phyloP scores from a whole-genome alignment of 768 basidiomycete species.

The Psilocybe cyanescens region DNA sequence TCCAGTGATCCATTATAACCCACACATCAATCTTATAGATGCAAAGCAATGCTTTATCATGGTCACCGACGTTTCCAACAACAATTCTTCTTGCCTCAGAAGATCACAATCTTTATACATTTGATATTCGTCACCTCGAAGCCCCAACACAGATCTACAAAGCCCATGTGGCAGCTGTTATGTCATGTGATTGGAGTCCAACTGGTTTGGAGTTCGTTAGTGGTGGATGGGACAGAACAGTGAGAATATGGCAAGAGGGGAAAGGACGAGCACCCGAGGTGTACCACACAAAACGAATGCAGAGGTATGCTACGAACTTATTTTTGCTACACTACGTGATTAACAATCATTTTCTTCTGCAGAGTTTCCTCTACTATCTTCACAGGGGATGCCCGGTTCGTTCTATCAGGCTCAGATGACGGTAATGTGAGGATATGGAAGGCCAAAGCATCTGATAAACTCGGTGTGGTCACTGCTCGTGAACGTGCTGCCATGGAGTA shows the following conservation, averaged over 20 bases:
- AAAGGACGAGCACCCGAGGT: constrained; percentile 83
- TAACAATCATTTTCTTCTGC: background rate
- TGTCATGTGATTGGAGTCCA: constrained; percentile 97
- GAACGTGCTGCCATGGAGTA: constrained; percentile 95
- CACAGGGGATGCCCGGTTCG: constrained; percentile 90
- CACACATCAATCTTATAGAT: constrained; percentile 50
- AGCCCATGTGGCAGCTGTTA: constrained; percentile 95
- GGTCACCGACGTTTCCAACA: constrained; percentile 97
- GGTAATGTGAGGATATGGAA: constrained; percentile 97
- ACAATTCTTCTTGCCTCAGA: constrained; percentile 93
- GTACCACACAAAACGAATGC: constrained; percentile 99
- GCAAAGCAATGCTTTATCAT: constrained; percentile 87
- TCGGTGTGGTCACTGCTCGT: constrained; percentile 88
- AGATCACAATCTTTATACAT: constrained; percentile 98
- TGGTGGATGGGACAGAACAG: constrained; percentile 95
- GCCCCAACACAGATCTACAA: constrained; percentile 94
- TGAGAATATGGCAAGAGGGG: constrained; percentile 91
- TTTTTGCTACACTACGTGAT: background rate
- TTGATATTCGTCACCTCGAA: constrained; percentile 86
- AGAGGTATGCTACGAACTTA: constrained; percentile 57
- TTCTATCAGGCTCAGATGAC: constrained; percentile 91
- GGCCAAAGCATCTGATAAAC: constrained; percentile 87
- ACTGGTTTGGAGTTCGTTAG: constrained; percentile 96
- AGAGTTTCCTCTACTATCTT: constrained; percentile 90
- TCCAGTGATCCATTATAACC: background rate